These are phyloP conservation scores for Colletotrichum godetiae DNA, from an alignment of 2,329 filamentous ascomycete genomes.

Conservation along the genomic window DNA sequence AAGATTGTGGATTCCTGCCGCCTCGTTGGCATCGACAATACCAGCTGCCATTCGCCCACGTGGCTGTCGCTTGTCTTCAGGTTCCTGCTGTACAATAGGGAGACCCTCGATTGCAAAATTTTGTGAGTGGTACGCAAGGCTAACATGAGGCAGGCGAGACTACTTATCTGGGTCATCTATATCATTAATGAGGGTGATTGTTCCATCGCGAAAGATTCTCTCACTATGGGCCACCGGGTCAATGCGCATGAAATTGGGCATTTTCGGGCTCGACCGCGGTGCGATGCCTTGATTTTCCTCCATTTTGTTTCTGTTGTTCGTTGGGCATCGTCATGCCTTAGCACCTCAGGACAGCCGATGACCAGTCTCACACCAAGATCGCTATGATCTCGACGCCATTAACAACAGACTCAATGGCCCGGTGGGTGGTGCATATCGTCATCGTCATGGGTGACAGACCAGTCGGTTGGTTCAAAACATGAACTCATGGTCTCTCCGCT, in stretches of 20 bases:
- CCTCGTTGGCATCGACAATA: slow-evolving; percentile 9
- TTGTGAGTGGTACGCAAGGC: not conserved
- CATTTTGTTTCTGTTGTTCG: not conserved
- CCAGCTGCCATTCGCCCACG: slow-evolving; percentile 18
- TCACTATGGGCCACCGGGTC: not conserved
- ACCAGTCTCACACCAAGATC: not conserved
- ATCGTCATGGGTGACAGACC: not conserved
- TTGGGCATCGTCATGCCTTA: not conserved
- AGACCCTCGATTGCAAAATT: not conserved
- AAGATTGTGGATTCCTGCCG: not conserved
- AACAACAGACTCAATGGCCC: not conserved
- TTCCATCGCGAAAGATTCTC: not conserved
- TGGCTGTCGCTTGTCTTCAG: not conserved
- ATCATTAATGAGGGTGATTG: not conserved
- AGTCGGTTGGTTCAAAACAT: not conserved
- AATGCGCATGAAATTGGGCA: slow-evolving; percentile 14
- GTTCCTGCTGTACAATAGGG: not conserved
- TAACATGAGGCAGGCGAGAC: not conserved
- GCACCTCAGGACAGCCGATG: not conserved
- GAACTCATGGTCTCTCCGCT: not conserved
- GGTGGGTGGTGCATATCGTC: too few species aligned
- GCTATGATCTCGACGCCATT: not conserved
- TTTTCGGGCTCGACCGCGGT: not conserved
- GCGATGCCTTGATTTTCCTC: not conserved
- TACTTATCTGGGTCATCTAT: not conserved